These are phyloP conservation scores for Lentinula novae-zelandiae DNA, from an alignment of 1,284 basidiomycete species.

Conservation along the genomic window DNA sequence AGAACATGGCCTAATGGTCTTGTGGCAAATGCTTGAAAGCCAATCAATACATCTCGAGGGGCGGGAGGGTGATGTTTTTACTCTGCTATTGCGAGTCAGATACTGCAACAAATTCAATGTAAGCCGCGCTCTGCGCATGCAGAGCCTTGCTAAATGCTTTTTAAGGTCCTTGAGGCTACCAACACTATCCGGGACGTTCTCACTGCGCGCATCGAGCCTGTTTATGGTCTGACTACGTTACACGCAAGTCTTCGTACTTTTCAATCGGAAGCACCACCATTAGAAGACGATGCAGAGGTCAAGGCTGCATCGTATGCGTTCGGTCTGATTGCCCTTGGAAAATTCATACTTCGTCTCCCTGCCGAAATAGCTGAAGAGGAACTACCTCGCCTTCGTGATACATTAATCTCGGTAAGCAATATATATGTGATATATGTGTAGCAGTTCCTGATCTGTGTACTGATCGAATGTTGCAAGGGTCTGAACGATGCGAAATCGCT, in stretches of 20 bases:
- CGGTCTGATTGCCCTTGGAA: conserved; percentile 75
- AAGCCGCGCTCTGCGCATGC: conserved; percentile 20
- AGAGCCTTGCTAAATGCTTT: conserved; percentile 4
- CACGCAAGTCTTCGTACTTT: conserved; percentile 67
- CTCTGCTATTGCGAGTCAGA: conserved; percentile 55
- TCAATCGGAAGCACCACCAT: conserved; percentile 44
- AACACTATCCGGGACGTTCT: conserved; percentile 74
- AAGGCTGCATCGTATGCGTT: conserved; percentile 72
- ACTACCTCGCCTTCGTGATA: conserved; percentile 65
- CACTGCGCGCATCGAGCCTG: conserved; percentile 67
- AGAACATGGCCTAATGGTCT: conserved; percentile 68
- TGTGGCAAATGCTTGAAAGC: conserved; percentile 75
- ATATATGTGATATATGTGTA: background rate
- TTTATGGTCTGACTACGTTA: conserved; percentile 79
- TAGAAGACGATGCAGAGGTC: conserved; percentile 39
- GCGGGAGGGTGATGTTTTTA: conserved; percentile 67
- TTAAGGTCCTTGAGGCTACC: conserved; percentile 74
- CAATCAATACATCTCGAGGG: conserved; percentile 68
- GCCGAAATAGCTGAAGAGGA: conserved; percentile 83
- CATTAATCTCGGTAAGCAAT: conserved; percentile 60
- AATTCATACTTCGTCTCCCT: conserved; percentile 74
- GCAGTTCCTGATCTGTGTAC: background rate
- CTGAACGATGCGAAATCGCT: conserved; percentile 68
- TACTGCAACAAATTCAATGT: conserved; percentile 71
- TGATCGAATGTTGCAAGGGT: conserved; percentile 38